Conservation (phyloP, 352 stramenopile genomes). For the Peronospora farinosa region DNA sequence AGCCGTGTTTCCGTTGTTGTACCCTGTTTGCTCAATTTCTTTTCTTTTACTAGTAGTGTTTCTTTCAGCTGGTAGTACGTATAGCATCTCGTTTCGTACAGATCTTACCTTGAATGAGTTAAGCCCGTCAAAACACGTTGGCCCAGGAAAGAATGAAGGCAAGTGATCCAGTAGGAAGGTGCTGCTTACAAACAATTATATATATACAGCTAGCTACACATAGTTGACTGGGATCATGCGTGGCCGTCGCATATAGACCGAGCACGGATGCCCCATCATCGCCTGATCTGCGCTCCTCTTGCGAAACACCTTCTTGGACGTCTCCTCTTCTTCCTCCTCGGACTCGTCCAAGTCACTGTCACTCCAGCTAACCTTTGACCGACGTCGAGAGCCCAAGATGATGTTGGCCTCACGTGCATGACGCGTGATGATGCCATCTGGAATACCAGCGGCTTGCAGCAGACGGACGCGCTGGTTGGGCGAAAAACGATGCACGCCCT, state of each 20-base stretch:
- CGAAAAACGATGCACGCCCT: slow-evolving; percentile 61
- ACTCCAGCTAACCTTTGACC: slow-evolving; percentile 22
- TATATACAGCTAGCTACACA: slow-evolving; percentile 16
- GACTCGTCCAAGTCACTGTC: slow-evolving; percentile 13
- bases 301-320: slow-evolving; percentile 8
- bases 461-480: slow-evolving; percentile 50
- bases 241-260: slow-evolving; percentile 41
- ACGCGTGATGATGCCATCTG: slow-evolving; percentile 59
- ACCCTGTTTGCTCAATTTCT: slow-evolving; percentile 11
- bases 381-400: slow-evolving; percentile 51
- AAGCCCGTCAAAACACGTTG: slow-evolving; percentile 13
- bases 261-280: slow-evolving; percentile 40
- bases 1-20: not conserved
- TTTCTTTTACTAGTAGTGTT: slow-evolving; percentile 11
- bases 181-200: not conserved
- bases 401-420: slow-evolving; percentile 62
- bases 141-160: slow-evolving; percentile 2
- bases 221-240: slow-evolving; percentile 71
- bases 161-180: slow-evolving; percentile 3
- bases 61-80: too few species aligned
- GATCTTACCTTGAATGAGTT: slow-evolving; percentile 29
- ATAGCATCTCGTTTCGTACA: slow-evolving; percentile 18
- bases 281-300: slow-evolving; percentile 47
- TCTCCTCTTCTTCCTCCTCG: slow-evolving; percentile 11
- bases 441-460: slow-evolving; percentile 46